Conservation (phyloP, 1,284 basidiomycete genomes). For the Cutaneotrichosporon spelunceum region DNA sequence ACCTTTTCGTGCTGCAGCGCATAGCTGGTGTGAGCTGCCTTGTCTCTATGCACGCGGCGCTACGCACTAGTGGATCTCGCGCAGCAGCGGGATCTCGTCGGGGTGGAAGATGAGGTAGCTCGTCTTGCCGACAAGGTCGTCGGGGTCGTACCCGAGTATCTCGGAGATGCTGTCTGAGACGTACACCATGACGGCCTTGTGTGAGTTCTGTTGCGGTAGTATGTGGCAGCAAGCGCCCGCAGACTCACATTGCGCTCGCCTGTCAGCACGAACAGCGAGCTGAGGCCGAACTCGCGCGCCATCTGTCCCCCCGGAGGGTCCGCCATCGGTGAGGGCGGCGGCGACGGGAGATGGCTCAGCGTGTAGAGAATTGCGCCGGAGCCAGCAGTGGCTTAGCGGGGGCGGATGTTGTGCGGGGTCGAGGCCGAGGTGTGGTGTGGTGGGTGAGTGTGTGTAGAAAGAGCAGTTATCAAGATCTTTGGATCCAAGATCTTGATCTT, state of each 20-base stretch:
- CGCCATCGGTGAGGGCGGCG: neutral
- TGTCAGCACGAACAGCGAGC: conserved; percentile 22
- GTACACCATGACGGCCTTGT: conserved; percentile 32
- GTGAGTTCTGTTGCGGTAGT: neutral
- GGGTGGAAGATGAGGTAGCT: conserved; percentile 40
- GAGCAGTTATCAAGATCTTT: no score
- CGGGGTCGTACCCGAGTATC: conserved; percentile 39
- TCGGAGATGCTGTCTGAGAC: conserved; percentile 39
- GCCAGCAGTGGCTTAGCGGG: no score
- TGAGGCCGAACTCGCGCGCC: conserved; percentile 23
- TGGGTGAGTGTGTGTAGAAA: no score
- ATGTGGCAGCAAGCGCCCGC: no score
- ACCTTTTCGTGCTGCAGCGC: conserved; percentile 30
- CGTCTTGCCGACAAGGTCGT: conserved; percentile 37
- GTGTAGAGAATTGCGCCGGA: neutral
- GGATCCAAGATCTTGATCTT: no score
- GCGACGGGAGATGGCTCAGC: neutral
- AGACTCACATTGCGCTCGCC: conserved; percentile 25
- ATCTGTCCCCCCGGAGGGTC: neutral
- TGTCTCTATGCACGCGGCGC: neutral
- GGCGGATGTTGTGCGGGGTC: no score
- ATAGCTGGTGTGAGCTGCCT: conserved; percentile 18
- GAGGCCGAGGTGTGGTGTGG: no score
- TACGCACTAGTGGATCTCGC: conserved; percentile 41
- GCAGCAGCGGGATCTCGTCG: conserved; percentile 35